phyloP scores from a whole-genome alignment of 495 filamentous ascomycete genomes.

The Diplogelasinospora grovesii region DNA sequence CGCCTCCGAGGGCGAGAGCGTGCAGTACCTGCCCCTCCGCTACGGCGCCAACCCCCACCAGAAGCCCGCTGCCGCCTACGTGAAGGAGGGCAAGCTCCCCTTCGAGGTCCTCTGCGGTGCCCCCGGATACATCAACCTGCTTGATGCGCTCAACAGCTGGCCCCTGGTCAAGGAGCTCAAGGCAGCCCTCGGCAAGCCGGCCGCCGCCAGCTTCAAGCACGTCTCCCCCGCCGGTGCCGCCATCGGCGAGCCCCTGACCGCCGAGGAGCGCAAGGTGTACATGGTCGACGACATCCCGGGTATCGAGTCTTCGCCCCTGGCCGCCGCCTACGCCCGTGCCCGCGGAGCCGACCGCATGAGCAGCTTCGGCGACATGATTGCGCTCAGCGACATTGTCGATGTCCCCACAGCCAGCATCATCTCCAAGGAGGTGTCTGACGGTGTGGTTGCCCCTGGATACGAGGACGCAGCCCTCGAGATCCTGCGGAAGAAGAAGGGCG shows the following conservation, averaged over 20 bases:
- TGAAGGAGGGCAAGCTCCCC: constrained; percentile 65
- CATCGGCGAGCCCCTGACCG: constrained; percentile 77
- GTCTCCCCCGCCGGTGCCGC: constrained; percentile 95
- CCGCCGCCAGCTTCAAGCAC: constrained; percentile 98
- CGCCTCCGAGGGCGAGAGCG: constrained; percentile 75
- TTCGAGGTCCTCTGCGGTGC: constrained; percentile 93
- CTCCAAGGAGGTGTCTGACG: constrained; percentile 93
- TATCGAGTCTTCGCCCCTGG: constrained; percentile 75
- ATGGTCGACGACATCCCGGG: constrained; percentile 94
- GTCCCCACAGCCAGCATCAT: constrained; percentile 92
- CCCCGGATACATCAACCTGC: constrained; percentile 93
- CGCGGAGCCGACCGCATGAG: constrained; percentile 95
- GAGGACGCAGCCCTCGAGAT: constrained; percentile 79
- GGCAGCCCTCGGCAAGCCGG: constrained; percentile 76
- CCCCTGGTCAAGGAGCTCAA: constrained; percentile 94
- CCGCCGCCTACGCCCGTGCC: constrained; percentile 91
- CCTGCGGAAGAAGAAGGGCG: constrained; percentile 95
- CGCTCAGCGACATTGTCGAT: constrained; percentile 84
- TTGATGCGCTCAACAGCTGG: constrained; percentile 96
- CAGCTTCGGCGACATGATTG: constrained; percentile 94
- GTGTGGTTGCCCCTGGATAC: constrained; percentile 87
- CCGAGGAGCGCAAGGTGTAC: constrained; percentile 90
- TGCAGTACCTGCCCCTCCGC: constrained; percentile 76
- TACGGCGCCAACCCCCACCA: constrained; percentile 98
- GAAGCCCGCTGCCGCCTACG: constrained; percentile 83